Evolutionary conservation across 495 filamentous ascomycete species (phyloP).

Genomic region (Penicillium simplicissimum): DNA sequence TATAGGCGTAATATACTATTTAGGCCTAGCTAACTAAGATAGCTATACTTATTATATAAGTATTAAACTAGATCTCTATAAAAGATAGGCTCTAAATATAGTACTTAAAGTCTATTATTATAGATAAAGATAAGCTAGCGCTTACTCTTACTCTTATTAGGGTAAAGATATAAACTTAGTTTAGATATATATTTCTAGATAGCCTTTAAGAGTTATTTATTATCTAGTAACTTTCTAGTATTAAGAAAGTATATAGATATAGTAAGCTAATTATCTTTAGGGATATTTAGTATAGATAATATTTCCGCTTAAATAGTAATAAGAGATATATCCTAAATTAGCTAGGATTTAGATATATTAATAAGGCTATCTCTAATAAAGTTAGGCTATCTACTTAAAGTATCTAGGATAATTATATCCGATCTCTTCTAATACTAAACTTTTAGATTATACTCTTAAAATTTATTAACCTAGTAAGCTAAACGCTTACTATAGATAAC

Average conservation of each 20-base stretch:
- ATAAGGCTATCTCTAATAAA: too few species aligned
- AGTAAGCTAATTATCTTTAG: background rate
- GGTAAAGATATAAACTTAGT: background rate
- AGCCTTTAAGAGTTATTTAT: background rate
- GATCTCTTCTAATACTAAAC: too few species aligned
- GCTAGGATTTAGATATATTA: too few species aligned
- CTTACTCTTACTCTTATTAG: background rate
- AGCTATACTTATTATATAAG: background rate
- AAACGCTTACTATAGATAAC: too few species aligned
- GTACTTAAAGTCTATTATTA: background rate
- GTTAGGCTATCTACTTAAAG: too few species aligned
- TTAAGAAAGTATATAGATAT: background rate
- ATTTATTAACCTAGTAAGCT: too few species aligned
- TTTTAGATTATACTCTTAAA: too few species aligned
- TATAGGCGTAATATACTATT: background rate
- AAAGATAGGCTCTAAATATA: background rate
- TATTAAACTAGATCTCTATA: background rate
- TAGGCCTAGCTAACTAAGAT: background rate
- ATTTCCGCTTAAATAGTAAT: too few species aligned
- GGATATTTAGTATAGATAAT: background rate
- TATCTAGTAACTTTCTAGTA: background rate
- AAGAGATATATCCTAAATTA: too few species aligned
- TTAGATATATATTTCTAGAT: background rate
- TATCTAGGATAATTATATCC: too few species aligned
- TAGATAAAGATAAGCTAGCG: background rate